phyloP scores from a whole-genome alignment of 495 filamentous ascomycete species.

The Wilcoxina mikolae region DNA sequence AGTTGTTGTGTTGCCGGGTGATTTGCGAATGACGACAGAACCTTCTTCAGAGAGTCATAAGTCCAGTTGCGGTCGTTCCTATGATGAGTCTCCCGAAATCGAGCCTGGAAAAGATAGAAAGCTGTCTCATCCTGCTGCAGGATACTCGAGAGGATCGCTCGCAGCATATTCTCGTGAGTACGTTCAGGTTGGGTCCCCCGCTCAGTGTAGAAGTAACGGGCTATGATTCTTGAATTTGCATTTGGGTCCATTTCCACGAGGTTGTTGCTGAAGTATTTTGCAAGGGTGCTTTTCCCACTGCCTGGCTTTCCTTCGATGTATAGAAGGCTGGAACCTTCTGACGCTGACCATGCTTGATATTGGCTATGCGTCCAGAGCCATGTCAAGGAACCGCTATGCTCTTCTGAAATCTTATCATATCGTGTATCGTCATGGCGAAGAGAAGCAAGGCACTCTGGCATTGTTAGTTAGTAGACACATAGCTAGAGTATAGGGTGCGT shows the following conservation, averaged over 20 bases:
- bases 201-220: constrained; percentile 2
- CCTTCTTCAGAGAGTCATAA: background rate
- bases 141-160: background rate
- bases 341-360: background rate
- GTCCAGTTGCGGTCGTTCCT: background rate
- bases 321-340: background rate
- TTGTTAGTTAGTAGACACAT: background rate
- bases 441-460: background rate
- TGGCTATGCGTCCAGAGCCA: constrained; percentile 3
- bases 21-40: background rate
- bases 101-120: constrained; percentile 4
- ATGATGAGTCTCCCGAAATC: background rate
- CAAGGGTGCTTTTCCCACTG: constrained; percentile 11
- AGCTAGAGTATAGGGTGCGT: background rate
- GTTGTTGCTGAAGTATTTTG: constrained; percentile 4
- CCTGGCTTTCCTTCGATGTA: constrained; percentile 13
- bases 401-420: constrained; percentile 6
- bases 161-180: constrained; percentile 1
- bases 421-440: constrained; percentile 1
- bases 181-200: background rate
- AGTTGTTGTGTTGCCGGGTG: background rate
- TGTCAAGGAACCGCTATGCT: background rate
- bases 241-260: background rate
- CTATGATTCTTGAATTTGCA: background rate
- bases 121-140: constrained; percentile 1